A percentile compares a stretch with the other conserved stretches of the same genome.
Conservation (phyloP, 2,329 filamentous ascomycete genomes). For the Penicillium sp. region DNA sequence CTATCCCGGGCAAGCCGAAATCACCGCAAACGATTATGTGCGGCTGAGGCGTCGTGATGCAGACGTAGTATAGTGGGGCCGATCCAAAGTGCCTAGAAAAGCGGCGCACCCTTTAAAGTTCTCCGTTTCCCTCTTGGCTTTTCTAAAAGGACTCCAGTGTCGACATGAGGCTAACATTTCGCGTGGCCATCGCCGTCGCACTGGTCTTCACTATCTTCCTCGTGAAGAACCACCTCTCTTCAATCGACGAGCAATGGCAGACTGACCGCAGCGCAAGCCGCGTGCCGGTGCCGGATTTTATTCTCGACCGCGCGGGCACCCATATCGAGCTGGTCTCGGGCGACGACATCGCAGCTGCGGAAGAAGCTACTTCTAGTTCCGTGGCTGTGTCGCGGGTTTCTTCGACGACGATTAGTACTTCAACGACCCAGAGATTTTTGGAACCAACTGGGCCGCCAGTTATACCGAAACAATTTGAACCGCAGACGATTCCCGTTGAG, state of each 20-base stretch:
- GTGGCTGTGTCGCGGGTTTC: background rate
- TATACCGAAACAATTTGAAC: conserved; percentile 3
- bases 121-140: background rate
- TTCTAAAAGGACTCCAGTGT: background rate
- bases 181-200: conserved; percentile 12
- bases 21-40: background rate
- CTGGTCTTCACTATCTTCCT: conserved; percentile 21
- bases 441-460: conserved; percentile 8
- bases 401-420: background rate
- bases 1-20: background rate
- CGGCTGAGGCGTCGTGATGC: conserved; percentile 8
- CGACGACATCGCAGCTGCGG: background rate
- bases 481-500: conserved; percentile 16
- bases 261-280: background rate
- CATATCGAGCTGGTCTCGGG: conserved; percentile 24
- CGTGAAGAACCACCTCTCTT: conserved; percentile 19
- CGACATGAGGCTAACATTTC: conserved; percentile 18
- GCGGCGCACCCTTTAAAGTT: conserved; percentile 5
- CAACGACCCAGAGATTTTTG: background rate
- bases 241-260: conserved; percentile 15
- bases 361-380: background rate
- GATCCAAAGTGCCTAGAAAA: background rate
- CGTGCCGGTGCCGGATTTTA: background rate
- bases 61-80: conserved; percentile 6
- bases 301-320: conserved; percentile 9